Evolutionary conservation across 257 asterid genomes (phyloP).

Genomic region (Nicotiana benthamiana): DNA sequence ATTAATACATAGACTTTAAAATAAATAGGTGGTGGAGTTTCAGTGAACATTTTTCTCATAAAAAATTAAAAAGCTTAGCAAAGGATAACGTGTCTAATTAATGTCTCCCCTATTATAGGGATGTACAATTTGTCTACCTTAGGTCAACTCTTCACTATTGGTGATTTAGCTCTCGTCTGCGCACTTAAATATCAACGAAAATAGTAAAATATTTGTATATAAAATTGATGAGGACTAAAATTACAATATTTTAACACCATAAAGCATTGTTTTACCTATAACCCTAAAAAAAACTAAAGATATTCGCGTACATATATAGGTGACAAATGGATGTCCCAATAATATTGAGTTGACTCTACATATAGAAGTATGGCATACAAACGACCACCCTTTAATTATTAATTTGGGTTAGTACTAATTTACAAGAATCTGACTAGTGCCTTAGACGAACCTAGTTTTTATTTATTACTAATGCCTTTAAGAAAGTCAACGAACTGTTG

Average conservation of each 20-base stretch:
- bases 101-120: not conserved
- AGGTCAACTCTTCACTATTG: conserved; percentile 11
- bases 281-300: not conserved
- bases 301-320: not conserved
- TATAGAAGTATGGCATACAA: not conserved
- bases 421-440: conserved; percentile 19
- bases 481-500: not conserved
- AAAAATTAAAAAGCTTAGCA: not conserved
- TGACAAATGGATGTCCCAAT: conserved; percentile 18
- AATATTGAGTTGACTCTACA: conserved; percentile 45
- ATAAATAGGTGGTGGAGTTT: conserved; percentile 10
- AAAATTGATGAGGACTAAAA: not conserved
- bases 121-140: not conserved
- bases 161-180: not conserved
- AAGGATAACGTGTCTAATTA: not conserved
- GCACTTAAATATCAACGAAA: not conserved
- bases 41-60: not conserved
- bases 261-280: not conserved
- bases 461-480: conserved; percentile 11
- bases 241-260: not conserved
- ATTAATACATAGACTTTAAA: not conserved
- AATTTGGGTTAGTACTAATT: conserved; percentile 6
- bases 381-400: not conserved
- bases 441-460: not conserved
- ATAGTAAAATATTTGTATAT: not conserved